Evolutionary conservation across 257 asterid genomes (phyloP).

Genomic region (Dorcoceras hygrometricum): DNA sequence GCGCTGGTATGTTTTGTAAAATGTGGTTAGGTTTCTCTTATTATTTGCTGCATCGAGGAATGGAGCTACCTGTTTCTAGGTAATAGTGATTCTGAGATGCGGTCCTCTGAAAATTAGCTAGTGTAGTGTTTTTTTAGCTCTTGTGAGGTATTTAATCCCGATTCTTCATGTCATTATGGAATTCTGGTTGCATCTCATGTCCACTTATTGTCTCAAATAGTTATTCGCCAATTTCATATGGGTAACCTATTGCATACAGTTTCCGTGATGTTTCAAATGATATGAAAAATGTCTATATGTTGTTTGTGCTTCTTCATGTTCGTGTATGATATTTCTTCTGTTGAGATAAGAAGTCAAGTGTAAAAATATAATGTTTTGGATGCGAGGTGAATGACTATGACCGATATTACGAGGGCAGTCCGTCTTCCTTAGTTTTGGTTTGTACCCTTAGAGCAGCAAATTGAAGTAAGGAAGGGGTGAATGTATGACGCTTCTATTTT

Average conservation of each 20-base stretch:
- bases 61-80: not conserved
- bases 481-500: constrained; percentile 3
- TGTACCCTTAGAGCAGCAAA: not conserved
- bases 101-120: not conserved
- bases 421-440: not conserved
- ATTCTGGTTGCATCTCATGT: not conserved
- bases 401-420: not conserved
- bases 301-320: not conserved
- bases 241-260: not conserved
- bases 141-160: not conserved
- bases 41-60: not conserved
- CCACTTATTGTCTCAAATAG: not conserved
- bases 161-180: not conserved
- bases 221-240: too few relatives aligned
- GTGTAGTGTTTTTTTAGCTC: not conserved
- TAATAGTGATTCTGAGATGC: not conserved
- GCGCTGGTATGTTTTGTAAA: constrained; percentile 40
- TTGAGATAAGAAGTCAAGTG: not conserved
- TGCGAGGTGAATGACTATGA: not conserved
- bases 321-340: not conserved
- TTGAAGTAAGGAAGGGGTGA: not conserved
- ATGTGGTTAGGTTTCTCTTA: not conserved
- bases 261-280: not conserved
- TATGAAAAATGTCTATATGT: not conserved
- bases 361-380: not conserved